Base-by-base conservation (phyloP, 225 moss, liverwort and hornwort genomes). In the Neckera pumila region DNA sequence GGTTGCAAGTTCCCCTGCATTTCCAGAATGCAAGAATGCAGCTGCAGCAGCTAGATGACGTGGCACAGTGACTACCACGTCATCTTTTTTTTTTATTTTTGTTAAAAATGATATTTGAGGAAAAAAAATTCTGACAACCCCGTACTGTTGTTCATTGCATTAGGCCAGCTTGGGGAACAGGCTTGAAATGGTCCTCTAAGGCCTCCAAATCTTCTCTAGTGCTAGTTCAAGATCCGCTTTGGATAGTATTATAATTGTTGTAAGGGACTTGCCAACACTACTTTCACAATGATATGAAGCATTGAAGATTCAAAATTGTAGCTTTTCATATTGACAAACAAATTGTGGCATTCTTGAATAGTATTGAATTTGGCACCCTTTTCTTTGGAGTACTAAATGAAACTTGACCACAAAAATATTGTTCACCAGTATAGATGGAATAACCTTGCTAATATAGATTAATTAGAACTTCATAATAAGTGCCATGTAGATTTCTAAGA, bases 351-450 rank as follows among this genome's bases (percentile, higher is more conserved):
- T 27, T 72, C 14, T 16, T 27, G 2, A 43, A 9, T 43, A 42
- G 72, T 43, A 72, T 26, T 27, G 16, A 43, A 0, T 45, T 10
- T 45, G 43, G 1, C 6, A 43, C 3, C 26, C 10, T 45, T 43
- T 45, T 10, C 6, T 45, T 45, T 45, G 3, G 6, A 45, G 2
- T 17, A 73, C 2, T 72, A 45, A 28, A 17, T 43, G 14, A 10
- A 28, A 73, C 6, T 28, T 45, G 28, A 73, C 6, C 0, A 30
- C 21, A 10, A 17, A 73, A 73, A 71, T 42, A 42, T 42, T 71
- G 9, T 9, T 42, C 3, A 42, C 0, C 17, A 1, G 17, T 5
- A 43, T 7, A 0, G 3, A 43, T 23, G 14, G 38, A 70, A 1
- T 40, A 11, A 72, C 27, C 9, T 70, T 70, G 2, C 2, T 42